Percentiles rank a stretch among this genome's conserved stretches.
Conservation (phyloP, 805 yeast species). For the Metschnikowia borealis region DNA sequence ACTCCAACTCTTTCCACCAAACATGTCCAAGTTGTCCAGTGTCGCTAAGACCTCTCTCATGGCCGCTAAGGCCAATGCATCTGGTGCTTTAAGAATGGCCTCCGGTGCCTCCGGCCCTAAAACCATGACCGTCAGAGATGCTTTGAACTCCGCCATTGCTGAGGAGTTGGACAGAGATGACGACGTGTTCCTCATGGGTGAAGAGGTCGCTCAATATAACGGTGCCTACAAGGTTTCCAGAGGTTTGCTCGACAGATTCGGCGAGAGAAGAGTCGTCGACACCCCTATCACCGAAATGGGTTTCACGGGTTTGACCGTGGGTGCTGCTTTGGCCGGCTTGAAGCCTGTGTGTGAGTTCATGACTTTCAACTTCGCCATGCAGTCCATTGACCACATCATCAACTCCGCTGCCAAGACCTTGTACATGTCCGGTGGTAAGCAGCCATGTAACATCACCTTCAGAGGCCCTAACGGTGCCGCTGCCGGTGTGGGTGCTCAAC, state of each 20-base stretch:
- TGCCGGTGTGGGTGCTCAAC: slow-evolving; percentile 99
- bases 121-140: slow-evolving; percentile 91
- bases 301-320: slow-evolving; percentile 90
- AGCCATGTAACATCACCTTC: slow-evolving; percentile 94
- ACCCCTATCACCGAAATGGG: slow-evolving; percentile 99
- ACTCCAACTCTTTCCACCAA: background rate
- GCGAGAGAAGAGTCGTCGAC: slow-evolving; percentile 88
- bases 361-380: slow-evolving; percentile 99
- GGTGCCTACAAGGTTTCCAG: slow-evolving; percentile 98
- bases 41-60: slow-evolving; percentile 44
- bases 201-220: slow-evolving; percentile 98
- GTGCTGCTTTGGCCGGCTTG: slow-evolving; percentile 94
- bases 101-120: slow-evolving; percentile 49
- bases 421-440: slow-evolving; percentile 99
- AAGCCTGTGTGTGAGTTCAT: slow-evolving; percentile 97
- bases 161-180: slow-evolving; percentile 97
- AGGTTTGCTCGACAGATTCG: slow-evolving; percentile 92
- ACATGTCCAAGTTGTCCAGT: slow-evolving; percentile 28
- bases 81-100: slow-evolving; percentile 35
- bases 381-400: slow-evolving; percentile 96
- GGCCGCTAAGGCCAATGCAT: slow-evolving; percentile 27
- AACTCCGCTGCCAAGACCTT: slow-evolving; percentile 98
- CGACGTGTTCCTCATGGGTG: slow-evolving; percentile 93
- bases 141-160: slow-evolving; percentile 88
- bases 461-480: slow-evolving; percentile 99